Evolutionary conservation across 2,329 filamentous ascomycete genomes (phyloP), one percentile per base, ranked within the genome.

Genomic region (Spiromastix sp.): DNA sequence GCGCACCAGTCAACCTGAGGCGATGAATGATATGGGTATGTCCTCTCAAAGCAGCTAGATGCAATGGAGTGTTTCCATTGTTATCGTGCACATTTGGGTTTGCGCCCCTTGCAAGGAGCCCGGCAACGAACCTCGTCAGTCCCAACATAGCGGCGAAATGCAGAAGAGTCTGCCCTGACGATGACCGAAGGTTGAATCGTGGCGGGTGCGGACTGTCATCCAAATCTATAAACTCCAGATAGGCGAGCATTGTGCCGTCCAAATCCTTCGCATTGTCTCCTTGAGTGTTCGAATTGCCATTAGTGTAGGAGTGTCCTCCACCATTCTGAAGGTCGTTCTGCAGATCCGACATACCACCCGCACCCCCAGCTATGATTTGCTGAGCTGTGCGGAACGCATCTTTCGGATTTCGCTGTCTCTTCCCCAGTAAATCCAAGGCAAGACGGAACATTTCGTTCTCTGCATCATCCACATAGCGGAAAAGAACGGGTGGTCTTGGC

Each of bases 61-160:
- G 84, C 63, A 93, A 71, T 10, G 85, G 77, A 4, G 83, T 85
- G 57, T 85, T 89, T 15, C 85, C 85, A 32, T 81, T 80, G 42
- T 77, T 80, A 53, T 93, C 85, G 37, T 77, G 72, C 24, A 77
- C 65, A 48, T 89, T 78, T 1, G 80, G 76, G 49, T 81, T 80
- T 13, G 83, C 84, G n/a, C 84, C 82, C 43, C 83, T 73, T 7
- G 79, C 81, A 13, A 93, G 64, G 17, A 93, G 68, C 19, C 79
- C 83, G 9, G 81, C 81, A 32, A 82, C 82, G 43, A 93, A 80
- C 30, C 81, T 74, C 43, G 79, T 73, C 46, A 85, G 72, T 4
- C 84, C 84, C 9, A 87, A 63, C 6, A 81, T 81, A 46, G 78
- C 83, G 2, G 82, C 83, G 42, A 87, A 66, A 49, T 91, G 84